Percentiles rank a stretch among this genome's conserved stretches.
phyloP scores from a whole-genome alignment of 2,329 filamentous ascomycete genomes.

The Talaromyces atroroseus region DNA sequence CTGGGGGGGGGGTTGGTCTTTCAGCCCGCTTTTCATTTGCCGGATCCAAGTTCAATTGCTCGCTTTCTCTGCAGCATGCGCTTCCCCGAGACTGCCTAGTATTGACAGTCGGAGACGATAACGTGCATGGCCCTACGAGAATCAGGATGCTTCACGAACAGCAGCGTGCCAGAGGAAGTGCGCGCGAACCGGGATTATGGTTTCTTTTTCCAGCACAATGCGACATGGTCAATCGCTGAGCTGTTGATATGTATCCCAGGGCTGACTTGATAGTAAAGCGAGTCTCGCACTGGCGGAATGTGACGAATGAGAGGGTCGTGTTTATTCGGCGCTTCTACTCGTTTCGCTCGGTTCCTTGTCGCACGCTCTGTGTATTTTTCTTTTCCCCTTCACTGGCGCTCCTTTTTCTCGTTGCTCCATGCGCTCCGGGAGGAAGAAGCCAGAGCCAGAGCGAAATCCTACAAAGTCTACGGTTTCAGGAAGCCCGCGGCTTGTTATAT shows the following conservation, averaged over 20 bases:
- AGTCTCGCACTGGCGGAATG: neutral
- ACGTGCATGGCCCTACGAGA: neutral
- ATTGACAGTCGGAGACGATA: neutral
- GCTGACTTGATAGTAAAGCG: neutral
- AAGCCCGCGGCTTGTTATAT: neutral
- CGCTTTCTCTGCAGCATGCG: neutral
- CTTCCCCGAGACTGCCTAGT: neutral
- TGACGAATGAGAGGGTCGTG: neutral
- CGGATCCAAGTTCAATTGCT: slow-evolving; percentile 3
- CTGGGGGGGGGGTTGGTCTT: neutral
- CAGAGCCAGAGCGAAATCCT: neutral
- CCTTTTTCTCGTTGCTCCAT: neutral
- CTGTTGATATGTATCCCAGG: neutral
- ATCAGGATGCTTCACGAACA: neutral
- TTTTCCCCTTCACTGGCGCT: neutral
- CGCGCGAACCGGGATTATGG: neutral
- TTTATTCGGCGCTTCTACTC: neutral
- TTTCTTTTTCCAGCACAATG: neutral
- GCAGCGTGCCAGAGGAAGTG: neutral
- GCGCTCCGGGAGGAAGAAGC: neutral
- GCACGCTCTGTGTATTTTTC: neutral
- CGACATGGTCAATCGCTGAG: neutral
- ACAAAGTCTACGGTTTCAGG: neutral
- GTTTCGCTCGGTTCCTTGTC: neutral
- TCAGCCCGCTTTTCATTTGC: slow-evolving; percentile 5